phyloP scores from a whole-genome alignment of 2,329 filamentous ascomycete genomes.

The Fusarium verrucosum region DNA sequence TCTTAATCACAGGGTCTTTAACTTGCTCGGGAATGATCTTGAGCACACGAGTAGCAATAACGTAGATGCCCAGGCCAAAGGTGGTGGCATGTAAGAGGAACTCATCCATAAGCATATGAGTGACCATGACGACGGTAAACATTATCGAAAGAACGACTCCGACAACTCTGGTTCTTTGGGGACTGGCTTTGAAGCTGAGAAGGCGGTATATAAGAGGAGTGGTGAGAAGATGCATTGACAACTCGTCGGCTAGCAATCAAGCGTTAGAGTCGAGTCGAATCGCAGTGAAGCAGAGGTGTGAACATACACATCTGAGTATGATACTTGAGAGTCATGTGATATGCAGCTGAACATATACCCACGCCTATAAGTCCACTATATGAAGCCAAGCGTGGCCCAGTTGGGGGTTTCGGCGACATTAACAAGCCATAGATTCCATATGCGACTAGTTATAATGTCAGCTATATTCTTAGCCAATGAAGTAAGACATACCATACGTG shows the following conservation, averaged over 20 bases:
- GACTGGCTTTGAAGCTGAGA: constrained; percentile 48
- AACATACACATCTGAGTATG: constrained; percentile 50
- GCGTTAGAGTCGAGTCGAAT: background rate
- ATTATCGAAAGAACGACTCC: constrained; percentile 36
- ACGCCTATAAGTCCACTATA: constrained; percentile 53
- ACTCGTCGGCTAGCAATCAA: constrained; percentile 48
- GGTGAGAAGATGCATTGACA: constrained; percentile 54
- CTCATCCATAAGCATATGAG: constrained; percentile 55
- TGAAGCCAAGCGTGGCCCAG: constrained; percentile 45
- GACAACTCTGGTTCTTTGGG: constrained; percentile 37
- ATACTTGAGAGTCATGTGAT: constrained; percentile 50
- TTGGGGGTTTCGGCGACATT: constrained; percentile 22
- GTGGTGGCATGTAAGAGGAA: constrained; percentile 52
- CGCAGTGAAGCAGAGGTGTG: accelerated
- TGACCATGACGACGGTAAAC: constrained; percentile 51
- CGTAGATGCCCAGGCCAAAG: constrained; percentile 49
- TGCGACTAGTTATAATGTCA: constrained; percentile 43
- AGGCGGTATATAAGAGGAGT: constrained; percentile 54
- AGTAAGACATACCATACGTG: constrained; percentile 44
- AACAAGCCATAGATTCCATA: constrained; percentile 53
- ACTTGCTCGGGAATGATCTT: constrained; percentile 48
- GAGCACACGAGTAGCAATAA: constrained; percentile 47
- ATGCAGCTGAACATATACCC: constrained; percentile 46
- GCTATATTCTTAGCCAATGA: background rate
- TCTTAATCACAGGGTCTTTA: constrained; percentile 37